Evolutionary conservation across 106 monocot genomes (phyloP).

Genomic region (Acorus gramineus): DNA sequence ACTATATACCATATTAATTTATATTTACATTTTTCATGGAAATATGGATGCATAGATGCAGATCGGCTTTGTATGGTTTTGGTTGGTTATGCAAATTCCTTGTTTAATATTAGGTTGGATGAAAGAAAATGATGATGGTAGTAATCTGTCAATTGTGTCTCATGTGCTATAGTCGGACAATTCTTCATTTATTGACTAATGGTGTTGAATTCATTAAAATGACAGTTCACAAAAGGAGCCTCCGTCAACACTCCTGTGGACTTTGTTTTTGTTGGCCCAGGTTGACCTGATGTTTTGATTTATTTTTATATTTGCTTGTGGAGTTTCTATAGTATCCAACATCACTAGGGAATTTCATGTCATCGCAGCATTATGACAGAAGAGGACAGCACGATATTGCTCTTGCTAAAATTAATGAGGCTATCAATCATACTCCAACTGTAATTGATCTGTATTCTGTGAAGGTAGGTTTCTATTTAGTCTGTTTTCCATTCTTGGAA

Average conservation of each 20-base stretch:
- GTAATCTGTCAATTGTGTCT: no score
- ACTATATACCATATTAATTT: no score
- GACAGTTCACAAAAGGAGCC: conserved; percentile 73
- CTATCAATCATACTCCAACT: conserved; percentile 91
- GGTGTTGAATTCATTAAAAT: conserved; percentile 1
- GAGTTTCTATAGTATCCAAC: neutral
- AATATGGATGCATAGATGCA: no score
- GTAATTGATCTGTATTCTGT: conserved; percentile 89
- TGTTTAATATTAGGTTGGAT: no score
- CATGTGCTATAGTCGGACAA: no score
- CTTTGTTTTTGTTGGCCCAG: conserved; percentile 83
- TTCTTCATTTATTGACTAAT: no score
- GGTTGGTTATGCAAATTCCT: no score
- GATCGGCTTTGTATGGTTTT: no score
- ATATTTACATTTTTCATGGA: no score
- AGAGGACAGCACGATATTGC: conserved; percentile 70
- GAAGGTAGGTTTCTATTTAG: conserved; percentile 38
- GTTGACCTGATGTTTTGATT: conserved; percentile 23
- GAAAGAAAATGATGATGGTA: no score
- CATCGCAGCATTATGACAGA: conserved; percentile 86
- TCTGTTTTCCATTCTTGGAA: neutral
- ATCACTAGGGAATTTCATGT: neutral
- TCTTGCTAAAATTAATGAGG: conserved; percentile 86
- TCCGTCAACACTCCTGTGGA: conserved; percentile 95
- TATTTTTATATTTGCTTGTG: neutral